Base-by-base conservation (phyloP, 75 land plant genomes). In the Larix kaempferi region DNA sequence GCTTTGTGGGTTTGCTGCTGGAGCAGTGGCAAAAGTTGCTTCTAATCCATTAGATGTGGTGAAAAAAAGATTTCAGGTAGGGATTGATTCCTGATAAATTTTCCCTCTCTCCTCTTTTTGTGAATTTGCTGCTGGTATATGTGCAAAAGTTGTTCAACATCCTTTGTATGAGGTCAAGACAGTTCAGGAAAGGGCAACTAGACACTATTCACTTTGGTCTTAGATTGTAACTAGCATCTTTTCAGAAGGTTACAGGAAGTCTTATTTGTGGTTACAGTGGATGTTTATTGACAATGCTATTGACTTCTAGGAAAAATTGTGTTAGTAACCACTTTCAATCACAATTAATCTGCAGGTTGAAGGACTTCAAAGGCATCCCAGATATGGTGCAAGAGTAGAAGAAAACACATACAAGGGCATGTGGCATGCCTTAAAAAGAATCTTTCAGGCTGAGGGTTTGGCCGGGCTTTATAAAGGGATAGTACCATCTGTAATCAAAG, bases 11-110 rank as follows among this genome's bases (percentile, higher is more conserved):
- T 77, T 96, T 65, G 93, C 93, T 56, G 89, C 99, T 67, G 94
- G 98, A 29, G 87, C 94, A 49, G 87, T 82, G 74, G 92, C 98
- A 58, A 94, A 96, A 80, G 81, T 81, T 74, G 90, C 83, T 21
- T 96, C 97, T 62, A 97, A 96, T 87, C 99, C 99, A 12, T 90
- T 96, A 67, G 98, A 96, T 86, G 98, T 96, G 6, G 91, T 96
- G 22, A 96, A 96, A 81, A 96, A 96, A 89, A 87, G 98, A 60
- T 94, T 94, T 78, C 97, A 96, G 99, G 99, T 96, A 76, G 56
- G 66, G 21, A 29, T 1, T 29, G 33, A 29, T 29, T 29, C 33
- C 33, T 29, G 33, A 29, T 29, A 29, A 29, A 29, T 29, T 29
- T 29, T 29, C 33, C 33, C 33, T 29, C 1, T 4, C 6, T 78